phyloP scores from a whole-genome alignment of 768 basidiomycete genomes.

The Leucosporidium creatinivorum region DNA sequence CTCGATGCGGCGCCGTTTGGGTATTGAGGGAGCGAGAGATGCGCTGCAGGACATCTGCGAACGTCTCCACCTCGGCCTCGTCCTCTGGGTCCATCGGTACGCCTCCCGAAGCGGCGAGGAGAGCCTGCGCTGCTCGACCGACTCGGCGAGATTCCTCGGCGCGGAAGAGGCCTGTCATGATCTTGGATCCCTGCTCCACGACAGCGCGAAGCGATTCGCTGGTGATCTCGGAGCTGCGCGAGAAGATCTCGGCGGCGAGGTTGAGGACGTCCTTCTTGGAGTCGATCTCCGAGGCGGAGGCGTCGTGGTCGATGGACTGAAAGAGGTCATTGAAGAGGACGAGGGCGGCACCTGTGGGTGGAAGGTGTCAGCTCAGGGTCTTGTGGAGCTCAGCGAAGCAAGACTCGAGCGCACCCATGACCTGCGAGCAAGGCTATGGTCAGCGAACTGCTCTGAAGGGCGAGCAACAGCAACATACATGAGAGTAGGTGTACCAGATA shows the following conservation, averaged over 20 bases:
- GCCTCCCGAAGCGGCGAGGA: constrained; percentile 12
- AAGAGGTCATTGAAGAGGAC: constrained; percentile 34
- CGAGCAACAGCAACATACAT: constrained; percentile 1
- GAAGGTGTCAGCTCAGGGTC: not conserved
- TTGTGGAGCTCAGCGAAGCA: too few relatives aligned
- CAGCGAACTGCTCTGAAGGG: not conserved
- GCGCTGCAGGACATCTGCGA: constrained; percentile 29
- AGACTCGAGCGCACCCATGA: too few relatives aligned
- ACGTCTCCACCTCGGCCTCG: constrained; percentile 25
- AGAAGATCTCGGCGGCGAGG: constrained; percentile 33
- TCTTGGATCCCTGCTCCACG: constrained; percentile 20
- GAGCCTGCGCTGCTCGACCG: constrained; percentile 11
- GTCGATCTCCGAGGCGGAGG: constrained; percentile 28
- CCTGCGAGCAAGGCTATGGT: not conserved
- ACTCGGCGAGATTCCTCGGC: constrained; percentile 26
- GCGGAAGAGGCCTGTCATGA: constrained; percentile 27
- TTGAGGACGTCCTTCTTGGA: constrained; percentile 21
- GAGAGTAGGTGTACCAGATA: constrained; percentile 28
- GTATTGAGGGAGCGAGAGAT: constrained; percentile 24
- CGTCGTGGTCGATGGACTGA: constrained; percentile 32
- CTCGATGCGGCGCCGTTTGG: constrained; percentile 25
- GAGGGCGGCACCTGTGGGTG: constrained; percentile 11
- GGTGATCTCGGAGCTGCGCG: constrained; percentile 6
- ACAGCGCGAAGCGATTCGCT: constrained; percentile 11
- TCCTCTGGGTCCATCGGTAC: not conserved